Base-by-base conservation (phyloP, 805 yeast species). In the Candida yuanshanica region DNA sequence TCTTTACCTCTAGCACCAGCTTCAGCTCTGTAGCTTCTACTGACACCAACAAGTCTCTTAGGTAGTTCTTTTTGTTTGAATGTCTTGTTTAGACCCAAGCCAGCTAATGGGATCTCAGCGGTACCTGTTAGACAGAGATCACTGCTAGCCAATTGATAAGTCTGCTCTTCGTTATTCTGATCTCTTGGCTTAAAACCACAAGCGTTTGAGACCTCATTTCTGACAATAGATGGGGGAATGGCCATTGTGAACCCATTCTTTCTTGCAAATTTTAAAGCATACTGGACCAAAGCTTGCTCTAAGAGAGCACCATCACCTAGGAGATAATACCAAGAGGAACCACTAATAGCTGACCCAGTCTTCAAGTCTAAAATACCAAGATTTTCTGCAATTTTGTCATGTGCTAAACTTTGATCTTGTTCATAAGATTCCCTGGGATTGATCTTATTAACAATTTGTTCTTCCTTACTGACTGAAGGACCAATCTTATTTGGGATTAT, bases 131-230 rank as follows among this genome's bases (percentile, higher is more conserved):
- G 65, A 31, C 95, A 82, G 38, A 81, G 62, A 20, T 69, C 68
- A 29, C 73, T 74, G 18, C 71, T 70, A 1, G 66, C 61, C 12
- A 91, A 55, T 34, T 74, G 74, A 59, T 90, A 93, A 0, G 88
- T 82, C 58, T 93, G 99, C 38, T 80, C 80, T 55, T 89, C 97
- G 45, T 80, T 79, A 50, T 84, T 83, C 51, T 79, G 81, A 55
- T 93, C 98, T 45, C 95, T 76, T 11, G 99, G 99, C 55, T 82
- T 79, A 65, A 90, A 93, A 0, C 99, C 99, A 67, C 99, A 93
- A 0, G 96, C 96, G 49, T 72, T 68, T 0, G 90, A 79, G 5
- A 87, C 68, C 47, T 85, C 95, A 16, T 78, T 67, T 49, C 83
- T 77, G 2, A 90, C 95, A 13, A 93, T 76, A 0, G 95, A 76